Percentiles rank a stretch among this genome's conserved stretches.
phyloP scores from a whole-genome alignment of 2,329 filamentous ascomycete genomes.

The Coleophoma eucalyptorum region DNA sequence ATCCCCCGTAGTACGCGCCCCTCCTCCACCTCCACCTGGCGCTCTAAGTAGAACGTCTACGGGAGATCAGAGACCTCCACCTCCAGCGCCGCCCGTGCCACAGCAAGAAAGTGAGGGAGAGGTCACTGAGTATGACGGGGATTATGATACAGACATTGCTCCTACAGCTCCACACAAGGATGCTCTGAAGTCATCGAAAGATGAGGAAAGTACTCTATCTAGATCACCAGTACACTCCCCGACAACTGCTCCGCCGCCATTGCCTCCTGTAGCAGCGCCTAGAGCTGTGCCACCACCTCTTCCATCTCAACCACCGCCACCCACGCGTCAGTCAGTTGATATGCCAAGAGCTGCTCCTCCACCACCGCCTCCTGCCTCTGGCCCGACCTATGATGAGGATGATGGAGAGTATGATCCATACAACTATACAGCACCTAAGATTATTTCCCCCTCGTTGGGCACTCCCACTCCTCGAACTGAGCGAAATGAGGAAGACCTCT shows the following conservation, averaged over 20 bases:
- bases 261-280: slow-evolving; percentile 50
- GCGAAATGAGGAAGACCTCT: slow-evolving; percentile 25
- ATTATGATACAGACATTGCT: slow-evolving; percentile 96
- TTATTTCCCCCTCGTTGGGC: slow-evolving; percentile 9
- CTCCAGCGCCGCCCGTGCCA: slow-evolving; percentile 38
- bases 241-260: slow-evolving; percentile 42
- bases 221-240: slow-evolving; percentile 39
- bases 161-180: slow-evolving; percentile 94
- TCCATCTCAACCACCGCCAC: slow-evolving; percentile 52
- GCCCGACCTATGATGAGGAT: slow-evolving; percentile 46
- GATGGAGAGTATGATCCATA: slow-evolving; percentile 70
- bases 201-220: slow-evolving; percentile 62
- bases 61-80: slow-evolving; percentile 43
- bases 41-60: slow-evolving; percentile 57
- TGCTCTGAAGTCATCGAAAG: slow-evolving; percentile 76
- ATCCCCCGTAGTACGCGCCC: slow-evolving; percentile 54
- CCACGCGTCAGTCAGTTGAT: slow-evolving; percentile 61
- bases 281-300: slow-evolving; percentile 62
- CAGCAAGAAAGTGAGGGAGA: slow-evolving; percentile 69
- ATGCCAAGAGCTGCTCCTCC: slow-evolving; percentile 64
- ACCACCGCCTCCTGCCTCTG: slow-evolving; percentile 34
- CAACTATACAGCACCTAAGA: slow-evolving; percentile 42
- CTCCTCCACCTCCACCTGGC: slow-evolving; percentile 62
- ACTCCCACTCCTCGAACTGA: slow-evolving; percentile 16
- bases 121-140: slow-evolving; percentile 91